phyloP scores from a whole-genome alignment of 2,329 filamentous ascomycete genomes.

The Trichoderma polysporum region DNA sequence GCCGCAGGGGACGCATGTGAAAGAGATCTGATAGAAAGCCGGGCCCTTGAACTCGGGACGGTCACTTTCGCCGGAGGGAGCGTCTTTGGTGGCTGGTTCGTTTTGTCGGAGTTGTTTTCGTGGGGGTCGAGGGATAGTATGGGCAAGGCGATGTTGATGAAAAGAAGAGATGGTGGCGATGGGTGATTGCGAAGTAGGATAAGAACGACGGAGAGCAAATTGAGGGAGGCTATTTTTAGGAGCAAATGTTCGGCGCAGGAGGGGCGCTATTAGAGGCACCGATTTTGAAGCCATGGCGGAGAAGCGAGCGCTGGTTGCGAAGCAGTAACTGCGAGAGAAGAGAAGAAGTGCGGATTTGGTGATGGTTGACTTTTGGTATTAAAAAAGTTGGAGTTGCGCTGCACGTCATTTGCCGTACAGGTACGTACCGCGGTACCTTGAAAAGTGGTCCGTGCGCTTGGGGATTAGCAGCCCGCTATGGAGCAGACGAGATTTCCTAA shows the following conservation, averaged over 20 bases:
- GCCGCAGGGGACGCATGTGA: constrained; percentile 87
- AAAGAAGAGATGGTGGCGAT: not conserved
- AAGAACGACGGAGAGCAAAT: constrained; percentile 22
- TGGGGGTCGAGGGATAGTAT: constrained; percentile 40
- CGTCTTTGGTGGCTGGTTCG: constrained; percentile 21
- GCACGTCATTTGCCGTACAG: constrained; percentile 6
- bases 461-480: not conserved
- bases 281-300: constrained; percentile 34
- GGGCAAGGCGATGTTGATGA: constrained; percentile 31
- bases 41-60: constrained; percentile 39
- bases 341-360: not conserved
- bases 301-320: not conserved
- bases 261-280: constrained; percentile 23
- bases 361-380: constrained; percentile 21
- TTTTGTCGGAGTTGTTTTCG: constrained; percentile 11
- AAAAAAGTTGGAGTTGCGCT: constrained; percentile 4
- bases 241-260: constrained; percentile 23
- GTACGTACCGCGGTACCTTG: not conserved
- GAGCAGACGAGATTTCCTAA: not conserved
- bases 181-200: constrained; percentile 21
- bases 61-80: constrained; percentile 31
- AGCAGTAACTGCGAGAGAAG: not conserved
- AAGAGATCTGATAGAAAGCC: constrained; percentile 82
- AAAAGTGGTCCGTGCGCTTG: not conserved
- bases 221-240: constrained; percentile 23